Conservation (phyloP, 1,284 basidiomycete species). For the Sutorius eximius region DNA sequence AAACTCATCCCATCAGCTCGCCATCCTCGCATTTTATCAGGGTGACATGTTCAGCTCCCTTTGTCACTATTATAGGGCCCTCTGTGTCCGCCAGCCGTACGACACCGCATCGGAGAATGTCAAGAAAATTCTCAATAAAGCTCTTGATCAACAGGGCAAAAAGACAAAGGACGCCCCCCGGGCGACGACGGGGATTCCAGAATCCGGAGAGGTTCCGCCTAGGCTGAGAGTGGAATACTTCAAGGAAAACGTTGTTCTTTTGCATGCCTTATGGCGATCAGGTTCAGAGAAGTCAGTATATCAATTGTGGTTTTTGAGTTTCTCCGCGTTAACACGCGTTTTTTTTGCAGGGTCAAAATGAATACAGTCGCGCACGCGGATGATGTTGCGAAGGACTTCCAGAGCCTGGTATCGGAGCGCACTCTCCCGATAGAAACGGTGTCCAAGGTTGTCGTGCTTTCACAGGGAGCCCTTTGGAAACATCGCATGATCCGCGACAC, state of each 20-base stretch:
- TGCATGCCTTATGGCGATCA: slow-evolving; percentile 72
- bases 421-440: slow-evolving; percentile 77
- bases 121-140: slow-evolving; percentile 66
- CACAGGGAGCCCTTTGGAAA: slow-evolving; percentile 81
- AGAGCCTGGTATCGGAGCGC: slow-evolving; percentile 61
- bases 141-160: slow-evolving; percentile 53
- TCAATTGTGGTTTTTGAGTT: slow-evolving; percentile 3
- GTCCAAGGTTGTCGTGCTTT: slow-evolving; percentile 70
- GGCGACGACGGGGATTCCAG: slow-evolving; percentile 31
- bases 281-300: slow-evolving; percentile 57
- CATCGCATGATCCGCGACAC: slow-evolving; percentile 65
- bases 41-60: slow-evolving; percentile 80
- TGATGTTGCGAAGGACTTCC: slow-evolving; percentile 54
- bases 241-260: slow-evolving; percentile 68
- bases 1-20: slow-evolving; percentile 93
- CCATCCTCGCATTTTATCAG: slow-evolving; percentile 85
- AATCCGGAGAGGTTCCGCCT: slow-evolving; percentile 39
- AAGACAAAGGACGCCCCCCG: slow-evolving; percentile 42
- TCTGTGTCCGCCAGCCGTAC: slow-evolving; percentile 86
- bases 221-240: slow-evolving; percentile 56
- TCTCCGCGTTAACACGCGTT: background rate
- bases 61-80: slow-evolving; percentile 88
- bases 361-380: slow-evolving; percentile 33
- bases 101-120: slow-evolving; percentile 88
- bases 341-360: slow-evolving; percentile 18